Percentiles rank a stretch among this genome's conserved stretches.
These are phyloP conservation scores for Cucumis sativus DNA, from an alignment of 306 rosid species.

Conservation along the genomic window DNA sequence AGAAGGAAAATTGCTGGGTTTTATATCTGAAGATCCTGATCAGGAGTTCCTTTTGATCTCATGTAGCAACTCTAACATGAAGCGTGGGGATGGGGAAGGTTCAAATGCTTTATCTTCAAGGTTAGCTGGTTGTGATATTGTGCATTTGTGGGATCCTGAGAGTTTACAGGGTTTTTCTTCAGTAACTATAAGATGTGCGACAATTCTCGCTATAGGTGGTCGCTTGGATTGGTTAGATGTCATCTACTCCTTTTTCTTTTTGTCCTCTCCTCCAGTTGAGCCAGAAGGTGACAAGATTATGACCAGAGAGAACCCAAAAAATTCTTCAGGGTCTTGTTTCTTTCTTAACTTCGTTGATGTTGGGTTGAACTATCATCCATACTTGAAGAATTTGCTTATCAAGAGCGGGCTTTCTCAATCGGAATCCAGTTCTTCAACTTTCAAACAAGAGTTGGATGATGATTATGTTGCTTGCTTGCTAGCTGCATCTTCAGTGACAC, in stretches of 20 bases:
- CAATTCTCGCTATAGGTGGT: constrained; percentile 73
- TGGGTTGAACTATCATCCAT: constrained; percentile 91
- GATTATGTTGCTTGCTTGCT: constrained; percentile 63
- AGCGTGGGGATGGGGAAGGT: constrained; percentile 93
- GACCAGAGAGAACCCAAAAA: constrained; percentile 21
- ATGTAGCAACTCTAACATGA: constrained; percentile 56
- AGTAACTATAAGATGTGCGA: constrained; percentile 62
- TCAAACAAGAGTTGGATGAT: constrained; percentile 33
- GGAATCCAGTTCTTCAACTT: constrained; percentile 29
- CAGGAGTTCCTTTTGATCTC: constrained; percentile 68
- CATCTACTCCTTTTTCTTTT: constrained; percentile 47
- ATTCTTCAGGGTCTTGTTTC: constrained; percentile 38
- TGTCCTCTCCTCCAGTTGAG: constrained; percentile 33
- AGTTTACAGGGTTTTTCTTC: constrained; percentile 42
- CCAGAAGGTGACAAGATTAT: constrained; percentile 23
- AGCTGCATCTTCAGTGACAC: constrained; percentile 72
- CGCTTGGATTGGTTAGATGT: constrained; percentile 82
- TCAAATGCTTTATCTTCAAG: constrained; percentile 78
- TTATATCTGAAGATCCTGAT: constrained; percentile 41
- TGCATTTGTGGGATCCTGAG: constrained; percentile 63
- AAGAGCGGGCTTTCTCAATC: constrained; percentile 30
- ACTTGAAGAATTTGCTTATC: constrained; percentile 29
- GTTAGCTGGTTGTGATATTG: constrained; percentile 71
- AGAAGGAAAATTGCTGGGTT: constrained; percentile 82
- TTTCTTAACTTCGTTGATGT: constrained; percentile 65